phyloP scores from a whole-genome alignment of 139 green algal genomes.

The Axilococcus clingmanii region DNA sequence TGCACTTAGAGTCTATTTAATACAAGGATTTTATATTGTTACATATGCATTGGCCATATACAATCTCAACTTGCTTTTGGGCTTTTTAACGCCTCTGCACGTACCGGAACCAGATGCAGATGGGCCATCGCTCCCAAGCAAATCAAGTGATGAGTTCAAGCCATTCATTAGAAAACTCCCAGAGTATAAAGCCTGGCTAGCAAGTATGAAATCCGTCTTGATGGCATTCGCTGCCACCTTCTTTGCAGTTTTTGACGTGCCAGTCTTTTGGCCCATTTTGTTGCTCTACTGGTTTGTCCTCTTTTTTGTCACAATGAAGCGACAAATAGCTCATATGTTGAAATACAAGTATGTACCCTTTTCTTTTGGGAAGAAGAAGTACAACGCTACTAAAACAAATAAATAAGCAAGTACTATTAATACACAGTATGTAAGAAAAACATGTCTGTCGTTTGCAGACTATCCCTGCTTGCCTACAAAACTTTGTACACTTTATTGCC shows the following conservation, averaged over 20 bases:
- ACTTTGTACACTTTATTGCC: too few species aligned
- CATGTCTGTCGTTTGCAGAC: too few species aligned
- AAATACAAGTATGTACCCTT: conserved; percentile 92
- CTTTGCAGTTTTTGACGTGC: conserved; percentile 91
- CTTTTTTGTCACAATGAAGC: conserved; percentile 96
- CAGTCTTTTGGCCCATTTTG: conserved; percentile 99
- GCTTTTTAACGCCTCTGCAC: conserved; percentile 84
- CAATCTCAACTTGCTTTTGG: conserved; percentile 96
- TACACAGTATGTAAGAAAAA: too few species aligned
- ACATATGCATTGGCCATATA: conserved; percentile 97
- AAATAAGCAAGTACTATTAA: too few species aligned
- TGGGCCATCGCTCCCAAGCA: conserved; percentile 83
- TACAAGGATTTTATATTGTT: conserved; percentile 92
- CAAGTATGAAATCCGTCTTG: conserved; percentile 66
- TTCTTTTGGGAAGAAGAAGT: conserved; percentile 61
- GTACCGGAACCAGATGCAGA: conserved; percentile 79
- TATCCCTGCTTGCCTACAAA: too few species aligned
- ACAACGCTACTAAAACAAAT: too few species aligned
- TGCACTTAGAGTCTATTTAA: conserved; percentile 60
- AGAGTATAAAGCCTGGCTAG: conserved; percentile 99
- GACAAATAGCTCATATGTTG: conserved; percentile 98
- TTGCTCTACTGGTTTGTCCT: conserved; percentile 93
- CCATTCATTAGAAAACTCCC: conserved; percentile 93
- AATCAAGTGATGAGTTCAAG: conserved; percentile 88
- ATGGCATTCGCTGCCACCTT: conserved; percentile 86